phyloP scores from a whole-genome alignment of 805 yeast species.

The Deakozyma indianensis region DNA sequence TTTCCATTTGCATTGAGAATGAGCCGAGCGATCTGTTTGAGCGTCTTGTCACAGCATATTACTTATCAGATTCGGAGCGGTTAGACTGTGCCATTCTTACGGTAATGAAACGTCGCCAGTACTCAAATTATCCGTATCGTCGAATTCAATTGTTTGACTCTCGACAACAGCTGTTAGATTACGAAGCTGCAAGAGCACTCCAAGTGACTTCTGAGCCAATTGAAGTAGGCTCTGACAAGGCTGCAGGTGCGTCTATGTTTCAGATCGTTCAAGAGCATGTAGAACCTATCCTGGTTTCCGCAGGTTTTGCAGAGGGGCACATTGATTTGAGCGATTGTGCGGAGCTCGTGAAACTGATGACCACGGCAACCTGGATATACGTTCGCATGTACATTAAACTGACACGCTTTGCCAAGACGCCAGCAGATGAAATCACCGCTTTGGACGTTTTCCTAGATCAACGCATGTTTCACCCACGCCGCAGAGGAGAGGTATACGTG shows the following conservation, averaged over 20 bases:
- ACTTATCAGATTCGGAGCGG: neutral
- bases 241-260: neutral
- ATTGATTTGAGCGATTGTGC: neutral
- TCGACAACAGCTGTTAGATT: neutral
- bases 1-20: neutral
- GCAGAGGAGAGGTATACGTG: neutral
- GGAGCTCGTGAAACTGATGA: neutral
- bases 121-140: neutral
- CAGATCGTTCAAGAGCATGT: neutral
- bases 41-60: neutral
- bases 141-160: neutral
- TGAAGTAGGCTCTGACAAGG: neutral
- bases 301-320: neutral
- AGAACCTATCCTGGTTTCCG: neutral
- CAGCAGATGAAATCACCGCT: neutral
- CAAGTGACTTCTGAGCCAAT: neutral
- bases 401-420: neutral
- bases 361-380: neutral
- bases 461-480: neutral
- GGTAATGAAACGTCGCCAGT: neutral
- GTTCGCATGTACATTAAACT: neutral
- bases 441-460: neutral
- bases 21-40: neutral
- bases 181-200: neutral
- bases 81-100: neutral